A percentile compares a stretch with the other conserved stretches of the same genome.
Evolutionary conservation across 495 filamentous ascomycete species (phyloP).

Genomic region (Penicillium flavigenum): DNA sequence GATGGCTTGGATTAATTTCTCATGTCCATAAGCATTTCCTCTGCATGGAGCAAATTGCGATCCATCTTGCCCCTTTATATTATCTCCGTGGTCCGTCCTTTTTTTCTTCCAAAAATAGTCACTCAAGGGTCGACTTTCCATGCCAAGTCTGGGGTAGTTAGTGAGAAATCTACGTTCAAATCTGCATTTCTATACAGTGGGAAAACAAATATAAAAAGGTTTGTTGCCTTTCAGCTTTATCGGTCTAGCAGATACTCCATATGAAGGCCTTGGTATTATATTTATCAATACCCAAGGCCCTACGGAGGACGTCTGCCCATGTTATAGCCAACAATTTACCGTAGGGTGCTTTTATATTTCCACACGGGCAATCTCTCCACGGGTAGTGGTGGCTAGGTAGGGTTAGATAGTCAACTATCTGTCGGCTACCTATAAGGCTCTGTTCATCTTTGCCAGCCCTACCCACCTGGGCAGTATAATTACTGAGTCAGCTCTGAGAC

Average conservation of each 20-base stretch:
- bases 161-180: background rate
- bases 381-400: no score
- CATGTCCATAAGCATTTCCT: background rate
- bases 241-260: background rate
- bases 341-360: background rate
- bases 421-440: background rate
- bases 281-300: background rate
- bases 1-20: background rate
- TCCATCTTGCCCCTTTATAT: background rate
- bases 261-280: background rate
- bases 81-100: slow-evolving; percentile 5
- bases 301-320: background rate
- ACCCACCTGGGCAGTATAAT: background rate
- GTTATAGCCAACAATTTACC: background rate
- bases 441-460: background rate
- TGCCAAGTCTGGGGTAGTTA: background rate
- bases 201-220: background rate
- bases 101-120: background rate
- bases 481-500: background rate
- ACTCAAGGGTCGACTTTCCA: background rate
- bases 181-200: background rate
- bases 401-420: no score
- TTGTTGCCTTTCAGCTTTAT: background rate
- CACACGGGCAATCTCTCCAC: no score
- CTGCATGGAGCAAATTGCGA: background rate